Evolutionary conservation across 2,329 filamentous ascomycete species (phyloP), one percentile per base, ranked within the genome.

Genomic region (Aaosphaeria pasadenensis): DNA sequence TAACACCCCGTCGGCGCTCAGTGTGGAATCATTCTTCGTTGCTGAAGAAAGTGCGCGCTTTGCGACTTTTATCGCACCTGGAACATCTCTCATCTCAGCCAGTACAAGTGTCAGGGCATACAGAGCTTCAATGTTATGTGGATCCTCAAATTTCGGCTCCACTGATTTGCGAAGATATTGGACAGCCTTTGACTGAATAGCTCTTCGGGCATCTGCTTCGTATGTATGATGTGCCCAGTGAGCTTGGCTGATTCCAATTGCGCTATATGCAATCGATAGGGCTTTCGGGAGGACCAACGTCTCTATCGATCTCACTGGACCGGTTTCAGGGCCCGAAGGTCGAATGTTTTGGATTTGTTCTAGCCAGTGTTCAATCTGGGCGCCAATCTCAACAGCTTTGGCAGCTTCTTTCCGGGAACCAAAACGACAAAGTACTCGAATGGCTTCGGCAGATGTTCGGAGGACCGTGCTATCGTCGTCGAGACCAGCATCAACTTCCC

Each of bases 151-250:
- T 42, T 86, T 83, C 4, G 85, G 81, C 1, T 83, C 81, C 13
- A 95, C 71, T 6, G 89, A 87, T 60, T 82, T 88, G 39, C 86
- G 84, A 43, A 97, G 79, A 52, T 84, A 86, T 54, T 84, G 80
- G 35, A 94, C 84, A 2, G 92, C 91, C 63, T 89, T 86, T 35
- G 81, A 77, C 60, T 95, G 91, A 39, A 92, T 82, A 43, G 87
- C 83, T 5, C 84, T 79, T 51, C 94, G 82, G 13, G 79, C 76
- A 38, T 85, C 79, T 28, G 85, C 86, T 54, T 96, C 86, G 49
- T 85, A 88, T 0, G 91, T 96, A 62, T 86, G 79, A 45, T 86
- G 83, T 40, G 91, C 89, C 90, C 90, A 96, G 53, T 92, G 86
- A 2, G 91, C 89, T 57, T 94, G 85, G 11, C 88, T 87, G 46